A percentile compares a stretch with the other conserved stretches of the same genome.
Evolutionary conservation across 2,329 filamentous ascomycete species (phyloP).

Genomic region (Verticillium klebahnii): DNA sequence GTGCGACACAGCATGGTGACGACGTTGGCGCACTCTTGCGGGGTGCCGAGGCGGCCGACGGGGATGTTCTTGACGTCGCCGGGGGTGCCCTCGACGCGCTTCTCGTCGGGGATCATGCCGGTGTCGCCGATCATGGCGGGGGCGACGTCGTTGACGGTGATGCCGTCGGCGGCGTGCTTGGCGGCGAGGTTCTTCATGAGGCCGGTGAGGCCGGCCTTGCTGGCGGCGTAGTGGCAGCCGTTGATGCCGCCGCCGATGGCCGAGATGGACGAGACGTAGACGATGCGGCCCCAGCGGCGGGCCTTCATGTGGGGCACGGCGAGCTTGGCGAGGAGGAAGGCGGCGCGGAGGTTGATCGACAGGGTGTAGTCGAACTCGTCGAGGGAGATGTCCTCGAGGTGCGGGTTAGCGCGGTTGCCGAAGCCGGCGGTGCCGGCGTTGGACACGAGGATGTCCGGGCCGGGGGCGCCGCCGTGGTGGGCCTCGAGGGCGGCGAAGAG

Average conservation of each 20-base stretch:
- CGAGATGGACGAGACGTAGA: slow-evolving; percentile 61
- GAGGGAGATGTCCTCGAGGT: slow-evolving; percentile 53
- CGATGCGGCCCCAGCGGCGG: slow-evolving; percentile 58
- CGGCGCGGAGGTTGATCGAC: slow-evolving; percentile 56
- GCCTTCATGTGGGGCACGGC: slow-evolving; percentile 56
- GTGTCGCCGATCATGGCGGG: slow-evolving; percentile 65
- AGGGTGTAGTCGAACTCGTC: slow-evolving; percentile 62
- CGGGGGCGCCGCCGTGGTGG: slow-evolving; percentile 39
- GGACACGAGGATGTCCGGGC: slow-evolving; percentile 59
- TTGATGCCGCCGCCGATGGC: slow-evolving; percentile 61
- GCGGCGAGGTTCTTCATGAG: slow-evolving; percentile 62
- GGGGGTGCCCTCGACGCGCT: slow-evolving; percentile 43
- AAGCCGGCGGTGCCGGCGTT: slow-evolving; percentile 48
- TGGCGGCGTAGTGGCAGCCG: slow-evolving; percentile 56
- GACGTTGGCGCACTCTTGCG: slow-evolving; percentile 55
- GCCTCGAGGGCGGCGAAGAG: slow-evolving; percentile 51
- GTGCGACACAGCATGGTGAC: slow-evolving; percentile 57
- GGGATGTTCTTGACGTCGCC: slow-evolving; percentile 58
- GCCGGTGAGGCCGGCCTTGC: slow-evolving; percentile 56
- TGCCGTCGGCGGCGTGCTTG: slow-evolving; percentile 54
- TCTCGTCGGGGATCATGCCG: slow-evolving; percentile 56
- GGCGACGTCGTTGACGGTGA: slow-evolving; percentile 65
- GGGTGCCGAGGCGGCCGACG: slow-evolving; percentile 51
- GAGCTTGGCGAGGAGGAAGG: slow-evolving; percentile 58
- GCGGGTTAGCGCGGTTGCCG: slow-evolving; percentile 55